These are phyloP conservation scores for Cylindrotheca fusiformis DNA, from an alignment of 108 stramenopile genomes.

Conservation along the genomic window DNA sequence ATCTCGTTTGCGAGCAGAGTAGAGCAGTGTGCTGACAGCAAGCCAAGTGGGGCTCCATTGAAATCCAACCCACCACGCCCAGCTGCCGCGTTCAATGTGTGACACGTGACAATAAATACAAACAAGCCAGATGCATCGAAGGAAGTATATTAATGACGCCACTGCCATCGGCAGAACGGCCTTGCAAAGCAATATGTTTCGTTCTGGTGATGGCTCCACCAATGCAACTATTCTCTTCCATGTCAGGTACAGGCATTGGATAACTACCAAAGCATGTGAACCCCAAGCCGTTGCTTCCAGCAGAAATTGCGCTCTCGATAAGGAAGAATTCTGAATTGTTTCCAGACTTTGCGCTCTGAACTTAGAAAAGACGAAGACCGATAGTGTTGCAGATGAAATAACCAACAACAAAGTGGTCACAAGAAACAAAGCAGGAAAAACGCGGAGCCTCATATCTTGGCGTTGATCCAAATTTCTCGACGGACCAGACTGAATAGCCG, in stretches of 20 bases:
- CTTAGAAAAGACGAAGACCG: slow-evolving; percentile 6
- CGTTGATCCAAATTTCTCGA: slow-evolving; percentile 6
- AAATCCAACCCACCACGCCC: slow-evolving; percentile 32
- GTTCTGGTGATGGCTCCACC: slow-evolving; percentile 9
- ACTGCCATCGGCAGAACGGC: slow-evolving; percentile 27
- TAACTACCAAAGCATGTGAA: slow-evolving; percentile 15
- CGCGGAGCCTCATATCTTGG: not conserved
- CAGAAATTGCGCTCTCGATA: slow-evolving; percentile 9
- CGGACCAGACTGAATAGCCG: slow-evolving; percentile 22
- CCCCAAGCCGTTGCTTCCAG: slow-evolving; percentile 28
- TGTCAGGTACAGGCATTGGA: slow-evolving; percentile 16
- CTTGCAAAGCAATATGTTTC: slow-evolving; percentile 9
- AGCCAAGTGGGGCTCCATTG: slow-evolving; percentile 23
- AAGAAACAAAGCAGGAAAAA: slow-evolving; percentile 17
- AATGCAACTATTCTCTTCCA: slow-evolving; percentile 15
- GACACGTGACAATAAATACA: slow-evolving; percentile 2
- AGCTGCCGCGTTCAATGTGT: slow-evolving; percentile 4
- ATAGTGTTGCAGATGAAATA: slow-evolving; percentile 14
- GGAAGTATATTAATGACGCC: slow-evolving; percentile 5
- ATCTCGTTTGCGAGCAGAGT: slow-evolving; percentile 33
- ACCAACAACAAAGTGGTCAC: slow-evolving; percentile 9
- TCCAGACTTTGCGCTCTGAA: slow-evolving; percentile 2
- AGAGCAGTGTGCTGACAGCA: slow-evolving; percentile 13
- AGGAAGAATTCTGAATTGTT: not conserved
- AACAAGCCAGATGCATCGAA: slow-evolving; percentile 15